Evolutionary conservation across 805 yeast genomes (phyloP).

Genomic region (Wickerhamomyces subpelliculosus): DNA sequence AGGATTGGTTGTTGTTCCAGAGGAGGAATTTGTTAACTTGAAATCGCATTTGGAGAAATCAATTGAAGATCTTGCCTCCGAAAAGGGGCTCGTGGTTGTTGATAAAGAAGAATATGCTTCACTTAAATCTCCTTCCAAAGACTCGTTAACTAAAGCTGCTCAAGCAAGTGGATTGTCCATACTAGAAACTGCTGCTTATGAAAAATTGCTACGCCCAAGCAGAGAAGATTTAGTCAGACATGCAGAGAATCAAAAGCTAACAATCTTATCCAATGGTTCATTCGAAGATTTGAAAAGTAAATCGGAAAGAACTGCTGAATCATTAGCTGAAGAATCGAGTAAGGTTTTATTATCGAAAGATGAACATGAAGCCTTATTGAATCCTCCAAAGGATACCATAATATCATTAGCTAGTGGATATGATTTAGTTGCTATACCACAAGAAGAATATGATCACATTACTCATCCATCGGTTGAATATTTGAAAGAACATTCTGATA

Average conservation of each 20-base stretch:
- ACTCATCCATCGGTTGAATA: conserved; percentile 2
- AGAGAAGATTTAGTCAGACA: conserved; percentile 3
- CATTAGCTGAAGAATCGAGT: conserved; percentile 5
- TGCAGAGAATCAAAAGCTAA: conserved; percentile 3
- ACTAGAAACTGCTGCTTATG: conserved; percentile 2
- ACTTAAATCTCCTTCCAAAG: conserved; percentile 5
- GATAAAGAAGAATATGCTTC: conserved; percentile 6
- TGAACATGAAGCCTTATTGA: conserved; percentile 9
- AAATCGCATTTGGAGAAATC: conserved; percentile 6
- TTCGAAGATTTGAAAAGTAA: conserved; percentile 2
- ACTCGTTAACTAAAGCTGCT: conserved; percentile 3
- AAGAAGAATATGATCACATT: conserved; percentile 4
- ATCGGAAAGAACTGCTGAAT: conserved; percentile 5
- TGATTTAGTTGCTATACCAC: conserved; percentile 4
- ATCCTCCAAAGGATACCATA: conserved; percentile 9
- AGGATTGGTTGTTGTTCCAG: conserved; percentile 7
- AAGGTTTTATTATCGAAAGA: conserved; percentile 10
- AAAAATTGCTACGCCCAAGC: conserved; percentile 3
- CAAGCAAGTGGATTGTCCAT: conserved; percentile 1
- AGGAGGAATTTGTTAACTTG: conserved; percentile 6
- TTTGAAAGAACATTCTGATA: not conserved
- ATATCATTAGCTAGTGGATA: not conserved
- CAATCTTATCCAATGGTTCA: conserved; percentile 8
- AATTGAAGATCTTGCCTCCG: conserved; percentile 16
- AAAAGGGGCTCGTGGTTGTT: conserved; percentile 17